Conservation (phyloP, 495 filamentous ascomycete genomes). For the Thermothielavioides terrestris region DNA sequence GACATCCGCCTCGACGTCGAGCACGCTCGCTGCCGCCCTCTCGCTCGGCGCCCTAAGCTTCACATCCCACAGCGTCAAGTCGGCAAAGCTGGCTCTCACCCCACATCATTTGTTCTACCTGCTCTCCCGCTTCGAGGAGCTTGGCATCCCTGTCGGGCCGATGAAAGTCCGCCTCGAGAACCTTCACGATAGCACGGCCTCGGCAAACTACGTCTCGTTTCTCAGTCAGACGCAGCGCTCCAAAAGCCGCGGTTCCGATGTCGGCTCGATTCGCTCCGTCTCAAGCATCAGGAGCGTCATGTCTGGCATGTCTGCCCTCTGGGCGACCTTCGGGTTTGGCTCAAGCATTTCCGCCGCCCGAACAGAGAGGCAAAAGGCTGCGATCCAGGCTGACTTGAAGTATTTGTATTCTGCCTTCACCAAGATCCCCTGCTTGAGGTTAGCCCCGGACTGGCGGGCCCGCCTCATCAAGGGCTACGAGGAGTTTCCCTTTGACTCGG, state of each 20-base stretch:
- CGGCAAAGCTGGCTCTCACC: slow-evolving; percentile 87
- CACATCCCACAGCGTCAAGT: slow-evolving; percentile 73
- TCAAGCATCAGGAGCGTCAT: slow-evolving; percentile 96
- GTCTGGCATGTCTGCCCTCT: slow-evolving; percentile 86
- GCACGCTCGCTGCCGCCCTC: slow-evolving; percentile 70
- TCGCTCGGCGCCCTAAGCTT: slow-evolving; percentile 80
- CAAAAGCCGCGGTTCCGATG: slow-evolving; percentile 69
- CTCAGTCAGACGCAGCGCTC: slow-evolving; percentile 68
- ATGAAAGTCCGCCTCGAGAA: slow-evolving; percentile 96
- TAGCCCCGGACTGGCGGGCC: slow-evolving; percentile 84
- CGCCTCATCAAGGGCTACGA: slow-evolving; percentile 86
- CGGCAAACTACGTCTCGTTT: slow-evolving; percentile 94
- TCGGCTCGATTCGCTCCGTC: slow-evolving; percentile 86
- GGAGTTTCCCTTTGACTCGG: slow-evolving; percentile 96
- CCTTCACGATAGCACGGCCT: slow-evolving; percentile 75
- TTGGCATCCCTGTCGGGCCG: slow-evolving; percentile 79
- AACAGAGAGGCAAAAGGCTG: slow-evolving; percentile 77
- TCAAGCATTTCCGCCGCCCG: slow-evolving; percentile 67
- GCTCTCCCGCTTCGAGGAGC: slow-evolving; percentile 85
- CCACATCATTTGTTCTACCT: slow-evolving; percentile 97
- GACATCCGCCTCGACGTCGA: slow-evolving; percentile 56
- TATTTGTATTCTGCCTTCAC: slow-evolving; percentile 98
- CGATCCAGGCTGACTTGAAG: slow-evolving; percentile 75
- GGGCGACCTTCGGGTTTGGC: slow-evolving; percentile 77
- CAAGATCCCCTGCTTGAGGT: slow-evolving; percentile 84